Conservation (phyloP, 2,329 filamentous ascomycete genomes). For the Microsporum audouinii region DNA sequence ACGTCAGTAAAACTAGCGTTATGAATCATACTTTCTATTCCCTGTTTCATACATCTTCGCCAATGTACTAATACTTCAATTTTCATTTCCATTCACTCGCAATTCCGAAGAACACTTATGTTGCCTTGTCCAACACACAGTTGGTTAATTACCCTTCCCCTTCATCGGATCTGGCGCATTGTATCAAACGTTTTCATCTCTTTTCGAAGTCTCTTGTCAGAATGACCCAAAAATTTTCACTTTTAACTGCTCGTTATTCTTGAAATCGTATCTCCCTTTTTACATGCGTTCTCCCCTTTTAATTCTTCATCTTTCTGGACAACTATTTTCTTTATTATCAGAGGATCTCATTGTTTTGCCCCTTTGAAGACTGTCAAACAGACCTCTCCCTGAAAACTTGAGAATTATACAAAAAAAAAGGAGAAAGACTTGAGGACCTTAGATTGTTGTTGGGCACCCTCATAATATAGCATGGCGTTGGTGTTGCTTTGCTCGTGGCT, state of each 20-base stretch:
- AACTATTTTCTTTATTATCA: constrained; percentile 9
- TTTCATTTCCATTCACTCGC: constrained; percentile 5
- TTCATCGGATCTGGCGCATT: constrained; percentile 10
- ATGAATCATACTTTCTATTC: not conserved
- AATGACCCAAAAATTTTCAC: constrained; percentile 9
- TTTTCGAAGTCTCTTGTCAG: constrained; percentile 1
- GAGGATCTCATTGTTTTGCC: not conserved
- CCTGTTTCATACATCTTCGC: not conserved
- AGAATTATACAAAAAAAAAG: constrained; percentile 18
- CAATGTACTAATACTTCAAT: constrained; percentile 29
- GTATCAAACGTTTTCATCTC: constrained; percentile 6
- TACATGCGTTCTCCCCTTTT: not conserved
- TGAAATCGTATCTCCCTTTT: constrained; percentile 4
- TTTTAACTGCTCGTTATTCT: constrained; percentile 4
- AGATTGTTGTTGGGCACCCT: constrained; percentile 17
- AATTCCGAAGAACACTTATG: not conserved
- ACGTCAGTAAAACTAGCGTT: constrained; percentile 25
- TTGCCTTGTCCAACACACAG: constrained; percentile 2
- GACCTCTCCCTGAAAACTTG: not conserved
- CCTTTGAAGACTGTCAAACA: not conserved
- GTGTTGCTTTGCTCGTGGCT: constrained; percentile 10
- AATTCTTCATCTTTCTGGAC: constrained; percentile 7
- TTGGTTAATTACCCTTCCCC: constrained; percentile 10
- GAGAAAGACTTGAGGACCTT: constrained; percentile 16
- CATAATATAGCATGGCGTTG: constrained; percentile 19